phyloP scores from a whole-genome alignment of 371 early-diverging fungal genomes.

The Rhizopus microsporus region DNA sequence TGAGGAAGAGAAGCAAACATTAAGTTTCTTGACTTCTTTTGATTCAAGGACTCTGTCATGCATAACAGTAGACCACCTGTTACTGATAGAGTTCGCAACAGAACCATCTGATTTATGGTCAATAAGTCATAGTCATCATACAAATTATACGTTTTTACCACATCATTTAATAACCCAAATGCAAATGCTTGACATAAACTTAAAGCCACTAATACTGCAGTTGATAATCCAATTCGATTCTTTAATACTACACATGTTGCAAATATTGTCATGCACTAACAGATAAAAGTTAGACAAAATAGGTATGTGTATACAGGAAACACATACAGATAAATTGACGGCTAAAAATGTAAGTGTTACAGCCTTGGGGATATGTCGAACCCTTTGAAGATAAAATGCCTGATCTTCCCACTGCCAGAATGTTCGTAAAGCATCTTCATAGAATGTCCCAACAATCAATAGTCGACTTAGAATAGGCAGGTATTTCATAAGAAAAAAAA shows the following conservation, averaged over 20 bases:
- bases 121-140: background rate
- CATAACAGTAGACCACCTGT: slow-evolving; percentile 90
- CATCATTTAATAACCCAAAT: slow-evolving; percentile 89
- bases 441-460: slow-evolving; percentile 40
- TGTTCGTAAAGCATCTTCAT: slow-evolving; percentile 41
- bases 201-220: slow-evolving; percentile 69
- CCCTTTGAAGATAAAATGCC: slow-evolving; percentile 19
- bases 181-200: slow-evolving; percentile 82
- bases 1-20: slow-evolving; percentile 85
- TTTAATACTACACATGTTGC: slow-evolving; percentile 78
- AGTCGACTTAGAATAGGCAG: slow-evolving; percentile 32
- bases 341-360: slow-evolving; percentile 24
- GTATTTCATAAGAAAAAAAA: slow-evolving; percentile 12
- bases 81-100: slow-evolving; percentile 87
- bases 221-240: slow-evolving; percentile 74
- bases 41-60: slow-evolving; percentile 67
- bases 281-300: background rate
- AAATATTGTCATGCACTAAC: slow-evolving; percentile 71
- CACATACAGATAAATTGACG: slow-evolving; percentile 67
- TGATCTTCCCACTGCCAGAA: slow-evolving; percentile 37
- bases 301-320: background rate
- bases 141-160: slow-evolving; percentile 25
- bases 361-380: slow-evolving; percentile 22
- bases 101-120: slow-evolving; percentile 55
- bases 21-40: slow-evolving; percentile 28